phyloP scores from a whole-genome alignment of 2,329 filamentous ascomycete genomes.

The Diaporthe longicolla region DNA sequence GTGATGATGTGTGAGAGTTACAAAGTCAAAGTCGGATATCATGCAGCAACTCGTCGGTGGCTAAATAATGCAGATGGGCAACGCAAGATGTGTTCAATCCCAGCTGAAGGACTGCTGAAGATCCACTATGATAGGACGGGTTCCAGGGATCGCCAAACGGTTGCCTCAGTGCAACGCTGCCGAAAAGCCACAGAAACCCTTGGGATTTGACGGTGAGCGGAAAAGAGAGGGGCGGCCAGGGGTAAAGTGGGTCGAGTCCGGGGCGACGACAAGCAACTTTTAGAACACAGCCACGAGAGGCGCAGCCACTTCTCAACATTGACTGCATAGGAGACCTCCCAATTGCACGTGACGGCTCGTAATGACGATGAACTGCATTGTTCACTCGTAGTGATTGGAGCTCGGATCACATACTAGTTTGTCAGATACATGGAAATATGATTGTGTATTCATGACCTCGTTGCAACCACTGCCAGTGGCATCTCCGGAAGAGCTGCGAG shows the following conservation, averaged over 20 bases:
- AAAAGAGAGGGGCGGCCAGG: constrained; percentile 4
- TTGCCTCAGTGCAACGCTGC: constrained; percentile 20
- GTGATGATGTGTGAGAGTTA: neutral
- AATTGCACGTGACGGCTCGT: neutral
- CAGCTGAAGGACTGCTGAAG: neutral
- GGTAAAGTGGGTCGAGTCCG: constrained; percentile 24
- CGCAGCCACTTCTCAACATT: constrained; percentile 8
- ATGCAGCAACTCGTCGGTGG: constrained; percentile 4
- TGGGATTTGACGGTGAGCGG: constrained; percentile 31
- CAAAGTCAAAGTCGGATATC: neutral
- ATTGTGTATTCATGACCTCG: too few relatives aligned
- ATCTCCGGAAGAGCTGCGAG: too few relatives aligned
- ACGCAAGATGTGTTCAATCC: constrained; percentile 9
- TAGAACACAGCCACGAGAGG: constrained; percentile 38
- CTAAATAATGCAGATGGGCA: constrained; percentile 18
- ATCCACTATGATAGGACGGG: constrained; percentile 27
- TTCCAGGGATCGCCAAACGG: constrained; percentile 11
- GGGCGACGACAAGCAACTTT: constrained; percentile 9
- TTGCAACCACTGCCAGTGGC: too few relatives aligned
- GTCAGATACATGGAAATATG: too few relatives aligned
- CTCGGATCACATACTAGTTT: neutral
- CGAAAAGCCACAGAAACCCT: neutral
- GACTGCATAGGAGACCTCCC: constrained; percentile 27
- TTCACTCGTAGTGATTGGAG: neutral
- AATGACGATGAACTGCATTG: neutral